A percentile compares a stretch with the other conserved stretches of the same genome.
Evolutionary conservation across 148 eudicot genomes (phyloP).

Genomic region (Rhododendron griersonianum): DNA sequence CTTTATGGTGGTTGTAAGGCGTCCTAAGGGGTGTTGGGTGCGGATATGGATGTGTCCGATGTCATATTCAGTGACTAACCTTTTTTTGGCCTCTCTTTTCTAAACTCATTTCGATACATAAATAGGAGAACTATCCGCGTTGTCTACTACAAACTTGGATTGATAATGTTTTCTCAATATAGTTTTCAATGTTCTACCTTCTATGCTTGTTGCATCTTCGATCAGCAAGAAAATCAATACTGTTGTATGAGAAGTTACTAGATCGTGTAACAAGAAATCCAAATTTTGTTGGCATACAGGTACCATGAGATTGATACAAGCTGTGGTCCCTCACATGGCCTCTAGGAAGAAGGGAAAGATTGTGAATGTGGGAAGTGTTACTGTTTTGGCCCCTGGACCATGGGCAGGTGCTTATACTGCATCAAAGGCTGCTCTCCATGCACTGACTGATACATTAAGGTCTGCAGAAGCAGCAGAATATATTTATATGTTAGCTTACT

Average conservation of each 20-base stretch:
- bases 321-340: constrained; percentile 90
- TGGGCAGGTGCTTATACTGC: constrained; percentile 85
- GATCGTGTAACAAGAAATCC: neutral
- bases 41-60: neutral
- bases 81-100: neutral
- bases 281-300: constrained; percentile 25
- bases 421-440: constrained; percentile 85
- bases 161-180: neutral
- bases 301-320: constrained; percentile 74
- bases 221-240: neutral
- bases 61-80: neutral
- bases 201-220: neutral
- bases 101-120: neutral
- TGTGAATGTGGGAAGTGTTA: constrained; percentile 78
- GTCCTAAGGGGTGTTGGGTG: neutral
- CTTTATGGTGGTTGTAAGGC: neutral
- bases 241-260: neutral
- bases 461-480: constrained; percentile 18
- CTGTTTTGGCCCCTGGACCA: constrained; percentile 70
- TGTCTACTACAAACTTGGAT: neutral
- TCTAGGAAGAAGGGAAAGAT: constrained; percentile 74
- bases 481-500: neutral
- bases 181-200: neutral
- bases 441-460: constrained; percentile 72
- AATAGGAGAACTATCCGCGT: neutral